Conservation (phyloP, 2,329 filamentous ascomycete genomes). For the Herpotrichia juniperi region DNA sequence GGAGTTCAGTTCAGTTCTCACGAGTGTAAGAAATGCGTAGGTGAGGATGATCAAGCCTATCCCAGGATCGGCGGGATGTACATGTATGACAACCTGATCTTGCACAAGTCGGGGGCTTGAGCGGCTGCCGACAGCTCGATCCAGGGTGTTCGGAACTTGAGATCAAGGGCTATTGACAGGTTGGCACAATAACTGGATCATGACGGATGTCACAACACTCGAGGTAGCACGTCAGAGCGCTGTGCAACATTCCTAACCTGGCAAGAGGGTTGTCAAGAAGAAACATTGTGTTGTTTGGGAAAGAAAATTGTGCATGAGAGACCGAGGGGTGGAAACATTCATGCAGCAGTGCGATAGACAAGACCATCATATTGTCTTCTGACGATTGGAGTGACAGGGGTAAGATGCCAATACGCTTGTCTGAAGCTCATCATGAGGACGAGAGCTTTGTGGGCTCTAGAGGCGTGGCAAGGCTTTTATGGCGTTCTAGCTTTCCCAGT, state of each 20-base stretch:
- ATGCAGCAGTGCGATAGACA: neutral
- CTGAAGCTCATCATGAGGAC: neutral
- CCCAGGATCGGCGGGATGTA: neutral
- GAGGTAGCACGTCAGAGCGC: conserved; percentile 14
- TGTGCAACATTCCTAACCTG: conserved; percentile 10
- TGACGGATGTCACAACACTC: conserved; percentile 10
- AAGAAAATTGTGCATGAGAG: neutral
- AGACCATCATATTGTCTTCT: conserved; percentile 11
- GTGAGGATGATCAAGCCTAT: neutral
- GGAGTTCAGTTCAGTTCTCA: neutral
- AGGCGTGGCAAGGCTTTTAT: neutral
- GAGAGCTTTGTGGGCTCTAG: conserved; percentile 4
- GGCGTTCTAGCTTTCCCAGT: no score
- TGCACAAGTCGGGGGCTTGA: neutral
- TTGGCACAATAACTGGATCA: conserved; percentile 14
- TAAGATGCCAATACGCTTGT: neutral
- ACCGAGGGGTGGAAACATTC: neutral
- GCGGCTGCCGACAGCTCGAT: neutral
- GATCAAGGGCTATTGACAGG: neutral
- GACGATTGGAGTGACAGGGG: neutral
- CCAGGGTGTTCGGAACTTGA: neutral
- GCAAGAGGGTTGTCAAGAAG: neutral
- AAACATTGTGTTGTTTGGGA: neutral
- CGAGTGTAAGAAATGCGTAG: neutral
- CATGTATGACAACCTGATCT: neutral